Evolutionary conservation across 2,329 filamentous ascomycete genomes (phyloP), one percentile per base, ranked within the genome.

Genomic region (Fusarium algeriense): DNA sequence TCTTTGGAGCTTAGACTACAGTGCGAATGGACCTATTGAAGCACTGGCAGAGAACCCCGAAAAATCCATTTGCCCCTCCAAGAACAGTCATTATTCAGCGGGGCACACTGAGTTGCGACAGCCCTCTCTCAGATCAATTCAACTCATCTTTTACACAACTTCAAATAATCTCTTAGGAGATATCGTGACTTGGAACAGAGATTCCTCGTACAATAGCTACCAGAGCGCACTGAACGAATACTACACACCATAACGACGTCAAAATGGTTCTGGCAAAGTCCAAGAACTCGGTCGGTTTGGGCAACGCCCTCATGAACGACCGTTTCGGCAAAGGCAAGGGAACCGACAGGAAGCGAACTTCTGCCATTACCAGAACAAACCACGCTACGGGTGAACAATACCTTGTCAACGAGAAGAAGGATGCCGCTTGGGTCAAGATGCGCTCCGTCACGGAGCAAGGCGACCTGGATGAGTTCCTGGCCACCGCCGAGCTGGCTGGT

Each of bases 361-460:
- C 81, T 2, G 85, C 83, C 53, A 85, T 89, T 65, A 87, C 86
- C 28, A 90, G 93, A 78, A 92, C 94, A 71, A 90, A 94, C 80
- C 90, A 95, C 77, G 86, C 89, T 30, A 94, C 93, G 26, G 94
- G 94, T 79, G 93, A 97, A 80, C 91, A 91, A 86, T 99, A 99
- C 81, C 90, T 98, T 76, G 96, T 94, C 52, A 98, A 97, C 80
- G 92, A 93, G 72, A 91, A 90, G 75, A 91, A 97, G 80, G 95
- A 98, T 84, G 96, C 95, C 38, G 88, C 93, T 75, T 99, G 95
- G 94, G 94, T 98, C 79, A 99, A 98, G 87, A 98, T 99, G 96
- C 94, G 95, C 85, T 97, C 94, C 81, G 93, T 99, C 75, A 99
- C 96, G 8, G 94, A 99, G 85, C 96, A 99, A 83, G 95, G 92